Evolutionary conservation across 805 yeast genomes (phyloP), one percentile per base, ranked within the genome.

Genomic region (Ogataea pini): DNA sequence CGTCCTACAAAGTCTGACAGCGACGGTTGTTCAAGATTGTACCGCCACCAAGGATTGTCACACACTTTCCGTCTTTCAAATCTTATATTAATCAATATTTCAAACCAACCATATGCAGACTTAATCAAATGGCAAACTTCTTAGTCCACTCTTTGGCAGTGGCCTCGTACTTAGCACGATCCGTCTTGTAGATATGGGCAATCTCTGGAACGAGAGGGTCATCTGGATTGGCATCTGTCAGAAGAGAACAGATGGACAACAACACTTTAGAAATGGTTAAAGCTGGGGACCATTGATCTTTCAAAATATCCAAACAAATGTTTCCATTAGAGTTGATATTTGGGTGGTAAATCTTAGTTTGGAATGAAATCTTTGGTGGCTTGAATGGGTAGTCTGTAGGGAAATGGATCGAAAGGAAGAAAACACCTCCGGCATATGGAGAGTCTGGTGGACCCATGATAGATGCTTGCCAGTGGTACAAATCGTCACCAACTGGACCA

Each of bases 251-350:
- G 64, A 94, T 92, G 28, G 97, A 90, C 60, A 94, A 79, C 58
- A 94, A 79, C 49, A 94, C 96, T 75, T 94, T 94, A 17, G 98
- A 89, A 59, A 94, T 89, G 44, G 98, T 94, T 66, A 94, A 78
- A 31, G 97, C 98, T 20, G 99, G 99, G 20, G 98, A 91, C 99
- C 99, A 94, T 70, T 92, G 96, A 67, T 94, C 98, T 71, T 92
- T 91, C 69, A 94, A 80, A 67, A 94, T 92, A 72, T 94, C 99
- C 58, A 92, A 79, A 79, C 99, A 92, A 64, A 92, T 92, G 71
- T 90, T 86, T 69, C 99, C 99, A 65, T 88, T 89, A 47, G 92
- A 83, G 73, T 92, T 91, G 75, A 92, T 92, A 73, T 92, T 92
- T 62, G 98, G 98, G 69, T 92, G 99, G 72, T 92, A 92, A 69